Conservation (phyloP, 192 early-diverging fungal species). For the Coemansia sp. region DNA sequence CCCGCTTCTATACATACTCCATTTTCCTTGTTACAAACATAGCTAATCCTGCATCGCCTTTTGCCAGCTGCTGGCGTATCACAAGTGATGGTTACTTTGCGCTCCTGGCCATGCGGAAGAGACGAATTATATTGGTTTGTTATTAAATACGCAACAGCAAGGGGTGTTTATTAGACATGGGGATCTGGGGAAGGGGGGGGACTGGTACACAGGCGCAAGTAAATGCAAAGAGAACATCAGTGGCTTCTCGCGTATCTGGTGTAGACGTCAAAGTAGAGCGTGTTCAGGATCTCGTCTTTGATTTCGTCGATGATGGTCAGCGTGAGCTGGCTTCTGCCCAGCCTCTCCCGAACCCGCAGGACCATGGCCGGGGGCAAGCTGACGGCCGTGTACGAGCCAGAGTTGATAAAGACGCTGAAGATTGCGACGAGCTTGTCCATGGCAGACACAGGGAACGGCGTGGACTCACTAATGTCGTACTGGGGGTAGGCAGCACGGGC, state of each 20-base stretch:
- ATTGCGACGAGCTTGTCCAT: slow-evolving; percentile 47
- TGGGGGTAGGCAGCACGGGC: slow-evolving; percentile 32
- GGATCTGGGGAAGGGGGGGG: too few relatives aligned
- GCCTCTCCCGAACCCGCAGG: slow-evolving; percentile 26
- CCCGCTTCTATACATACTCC: too few relatives aligned
- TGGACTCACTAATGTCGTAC: slow-evolving; percentile 21
- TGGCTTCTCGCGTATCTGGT: slow-evolving; percentile 30
- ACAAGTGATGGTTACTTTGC: too few relatives aligned
- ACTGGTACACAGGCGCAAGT: slow-evolving; percentile 4
- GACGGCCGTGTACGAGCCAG: slow-evolving; percentile 35
- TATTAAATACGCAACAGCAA: too few relatives aligned
- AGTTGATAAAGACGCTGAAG: slow-evolving; percentile 46
- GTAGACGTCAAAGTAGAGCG: slow-evolving; percentile 46
- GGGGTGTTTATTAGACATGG: too few relatives aligned
- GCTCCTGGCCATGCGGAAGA: too few relatives aligned
- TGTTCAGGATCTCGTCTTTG: slow-evolving; percentile 43
- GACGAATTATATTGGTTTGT: too few relatives aligned
- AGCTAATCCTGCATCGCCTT: too few relatives aligned
- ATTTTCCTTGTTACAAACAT: too few relatives aligned
- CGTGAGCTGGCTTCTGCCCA: slow-evolving; percentile 24
- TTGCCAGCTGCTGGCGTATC: too few relatives aligned
- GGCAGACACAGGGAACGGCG: slow-evolving; percentile 32
- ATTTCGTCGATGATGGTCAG: slow-evolving; percentile 45
- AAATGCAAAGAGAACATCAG: slow-evolving; percentile 7
- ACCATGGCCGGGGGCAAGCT: slow-evolving; percentile 37